Base-by-base conservation (phyloP, 352 stramenopile genomes). In the Blastocystis sp. region DNA sequence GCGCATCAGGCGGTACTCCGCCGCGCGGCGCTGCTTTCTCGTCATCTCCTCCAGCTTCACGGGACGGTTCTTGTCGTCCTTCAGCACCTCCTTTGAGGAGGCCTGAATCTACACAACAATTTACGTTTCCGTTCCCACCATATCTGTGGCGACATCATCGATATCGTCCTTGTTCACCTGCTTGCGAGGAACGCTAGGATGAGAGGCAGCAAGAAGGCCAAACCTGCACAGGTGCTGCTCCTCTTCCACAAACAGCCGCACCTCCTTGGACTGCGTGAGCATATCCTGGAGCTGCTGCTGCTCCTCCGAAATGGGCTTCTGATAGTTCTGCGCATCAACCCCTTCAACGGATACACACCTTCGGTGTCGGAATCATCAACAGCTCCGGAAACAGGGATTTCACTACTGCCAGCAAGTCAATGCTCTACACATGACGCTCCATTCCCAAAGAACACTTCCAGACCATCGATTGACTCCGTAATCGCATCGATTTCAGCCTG, bases 11-110 rank as follows among this genome's bases (percentile, higher is more conserved):
- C 74, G 74, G 48, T 84, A 84, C 28, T 84, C 74, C 0, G 74
- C 74, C 4, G 74, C 74, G 23, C 74, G 74, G 2, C 74, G 48
- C 53, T 84, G 74, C 53, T 84, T 84, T 41, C 56, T 38, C 38
- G 56, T 84, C 74, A 84, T 84, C 3, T 84, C 74, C 48, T 84
- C 74, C 56, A 84, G 43, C 48, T 64, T 62, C 34, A 69, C 10
- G 19, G 53, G 74, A 45, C 60, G 74, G n/a, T 84, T 84, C 60
- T 84, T 84, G 14, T 64, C 56, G 41, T 69, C 53, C 28, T 69
- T 23, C 61, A 84, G 74, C 17, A 84, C 56, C 61, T 84, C 74
- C 48, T 70, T 69, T 7, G 34, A 59, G 10, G 74, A 84, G 14
- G 53, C 40, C 34, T 67, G 38, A 69, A 84, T 84, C 74, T 84